Conservation (phyloP, 345 rosid genomes). For the Mercurialis annua region DNA sequence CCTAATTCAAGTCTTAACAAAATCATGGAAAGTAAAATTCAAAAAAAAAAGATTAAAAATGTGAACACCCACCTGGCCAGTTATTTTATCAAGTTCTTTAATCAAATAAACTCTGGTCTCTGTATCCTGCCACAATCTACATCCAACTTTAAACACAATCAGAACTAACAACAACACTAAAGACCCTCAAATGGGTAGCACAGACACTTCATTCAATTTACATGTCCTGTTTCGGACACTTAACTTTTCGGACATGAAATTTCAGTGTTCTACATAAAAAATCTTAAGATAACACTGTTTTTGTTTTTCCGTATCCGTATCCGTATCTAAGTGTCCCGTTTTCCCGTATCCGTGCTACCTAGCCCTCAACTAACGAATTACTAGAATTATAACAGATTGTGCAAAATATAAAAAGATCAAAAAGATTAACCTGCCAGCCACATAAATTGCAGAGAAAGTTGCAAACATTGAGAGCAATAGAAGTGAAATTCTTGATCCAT, state of each 20-base stretch:
- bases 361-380: too few relatives aligned
- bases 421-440: constrained; percentile 28
- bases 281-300: too few relatives aligned
- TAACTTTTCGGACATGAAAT: too few relatives aligned
- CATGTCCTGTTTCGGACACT: too few relatives aligned
- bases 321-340: too few relatives aligned
- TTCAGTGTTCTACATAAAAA: too few relatives aligned
- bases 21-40: not conserved
- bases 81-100: constrained; percentile 32
- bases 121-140: constrained; percentile 34
- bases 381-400: not conserved
- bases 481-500: constrained; percentile 48
- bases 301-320: too few relatives aligned
- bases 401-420: not conserved
- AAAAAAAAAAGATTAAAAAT: not conserved
- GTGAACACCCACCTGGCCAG: constrained; percentile 27
- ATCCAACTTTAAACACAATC: constrained; percentile 11
- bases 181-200: too few relatives aligned
- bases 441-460: constrained; percentile 28
- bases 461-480: constrained; percentile 51
- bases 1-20: not conserved
- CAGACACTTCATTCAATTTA: too few relatives aligned
- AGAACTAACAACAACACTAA: not conserved
- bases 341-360: too few relatives aligned
- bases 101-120: constrained; percentile 31